Evolutionary conservation across 768 basidiomycete species (phyloP).

Genomic region (Bullera alba): DNA sequence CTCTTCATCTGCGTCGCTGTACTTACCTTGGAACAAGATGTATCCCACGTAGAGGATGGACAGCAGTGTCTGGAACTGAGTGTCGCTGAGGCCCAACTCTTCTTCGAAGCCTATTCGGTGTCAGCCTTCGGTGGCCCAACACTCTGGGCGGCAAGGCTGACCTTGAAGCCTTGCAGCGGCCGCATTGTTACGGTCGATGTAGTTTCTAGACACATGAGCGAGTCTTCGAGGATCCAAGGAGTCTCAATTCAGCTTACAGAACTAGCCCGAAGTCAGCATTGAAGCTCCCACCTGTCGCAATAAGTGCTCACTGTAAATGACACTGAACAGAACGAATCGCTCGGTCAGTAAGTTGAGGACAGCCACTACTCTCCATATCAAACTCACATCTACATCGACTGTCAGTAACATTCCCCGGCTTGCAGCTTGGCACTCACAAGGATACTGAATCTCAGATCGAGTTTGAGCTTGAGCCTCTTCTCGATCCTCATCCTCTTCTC

Average conservation of each 20-base stretch:
- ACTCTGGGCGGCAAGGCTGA: not conserved
- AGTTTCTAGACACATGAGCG: slow-evolving; percentile 15
- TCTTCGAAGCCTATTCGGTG: slow-evolving; percentile 40
- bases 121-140: slow-evolving; percentile 8
- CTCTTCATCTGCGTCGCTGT: not conserved
- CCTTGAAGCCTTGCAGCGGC: slow-evolving; percentile 20
- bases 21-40: slow-evolving; percentile 28
- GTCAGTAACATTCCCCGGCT: not conserved
- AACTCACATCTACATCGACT: not conserved
- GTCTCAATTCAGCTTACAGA: slow-evolving; percentile 2
- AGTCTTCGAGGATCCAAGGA: not conserved
- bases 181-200: slow-evolving; percentile 33
- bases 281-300: not conserved
- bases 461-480: slow-evolving; percentile 41
- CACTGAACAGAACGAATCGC: slow-evolving; percentile 1
- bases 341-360: not conserved
- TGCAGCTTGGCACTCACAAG: slow-evolving; percentile 10
- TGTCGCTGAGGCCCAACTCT: slow-evolving; percentile 37
- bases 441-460: slow-evolving; percentile 44
- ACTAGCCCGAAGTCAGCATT: slow-evolving; percentile 7
- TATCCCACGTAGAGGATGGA: slow-evolving; percentile 41
- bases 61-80: slow-evolving; percentile 31
- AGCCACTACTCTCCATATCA: not conserved
- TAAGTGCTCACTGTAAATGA: slow-evolving; percentile 19
- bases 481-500: slow-evolving; percentile 30